Conservation (phyloP, 2,329 filamentous ascomycete genomes). For the Xylaria sp. region DNA sequence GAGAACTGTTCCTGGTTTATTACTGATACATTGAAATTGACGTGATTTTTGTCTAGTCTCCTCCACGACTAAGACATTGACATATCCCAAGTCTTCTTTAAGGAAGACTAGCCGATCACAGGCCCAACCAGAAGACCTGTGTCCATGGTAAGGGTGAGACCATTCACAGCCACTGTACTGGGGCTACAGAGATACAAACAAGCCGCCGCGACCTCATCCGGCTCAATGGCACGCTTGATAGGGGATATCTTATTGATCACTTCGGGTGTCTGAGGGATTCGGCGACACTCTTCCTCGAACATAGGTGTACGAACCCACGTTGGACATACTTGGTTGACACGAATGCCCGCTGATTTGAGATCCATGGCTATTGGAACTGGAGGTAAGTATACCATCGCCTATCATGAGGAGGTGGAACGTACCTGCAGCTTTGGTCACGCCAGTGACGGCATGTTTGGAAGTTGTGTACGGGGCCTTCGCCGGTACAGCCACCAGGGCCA, state of each 20-base stretch:
- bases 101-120: background rate
- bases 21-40: background rate
- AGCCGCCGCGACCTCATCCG: constrained; percentile 41
- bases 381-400: background rate
- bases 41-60: background rate
- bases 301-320: constrained; percentile 40
- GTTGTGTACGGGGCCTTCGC: constrained; percentile 41
- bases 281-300: constrained; percentile 38
- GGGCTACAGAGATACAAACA: constrained; percentile 42
- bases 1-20: too few relatives aligned
- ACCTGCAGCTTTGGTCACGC: constrained; percentile 42
- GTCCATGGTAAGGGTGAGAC: constrained; percentile 37
- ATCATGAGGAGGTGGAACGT: background rate
- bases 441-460: constrained; percentile 46
- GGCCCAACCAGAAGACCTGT: constrained; percentile 17
- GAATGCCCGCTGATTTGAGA: constrained; percentile 37
- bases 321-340: constrained; percentile 40
- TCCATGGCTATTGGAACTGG: constrained; percentile 35
- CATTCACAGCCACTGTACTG: constrained; percentile 35
- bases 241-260: constrained; percentile 30
- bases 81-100: background rate
- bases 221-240: constrained; percentile 39
- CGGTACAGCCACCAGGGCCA: constrained; percentile 40
- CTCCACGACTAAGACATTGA: background rate
- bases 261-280: constrained; percentile 28